These are phyloP conservation scores for Yamadazyma buinensis DNA, from an alignment of 1,139 yeast genomes.

Conservation along the genomic window DNA sequence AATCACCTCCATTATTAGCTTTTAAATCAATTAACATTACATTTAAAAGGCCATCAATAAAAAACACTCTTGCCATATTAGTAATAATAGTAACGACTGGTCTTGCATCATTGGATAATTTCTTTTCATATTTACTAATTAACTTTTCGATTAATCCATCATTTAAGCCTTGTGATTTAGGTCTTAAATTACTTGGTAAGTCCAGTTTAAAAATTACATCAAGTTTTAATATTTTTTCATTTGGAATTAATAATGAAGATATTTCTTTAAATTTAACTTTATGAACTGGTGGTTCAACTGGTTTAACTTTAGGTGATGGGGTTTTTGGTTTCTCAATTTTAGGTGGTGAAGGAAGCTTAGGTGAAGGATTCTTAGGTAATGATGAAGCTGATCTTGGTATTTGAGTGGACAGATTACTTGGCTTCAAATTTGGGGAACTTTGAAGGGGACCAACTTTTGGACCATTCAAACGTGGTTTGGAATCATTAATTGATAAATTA, in stretches of 20 bases:
- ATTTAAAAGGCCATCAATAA: conserved; percentile 33
- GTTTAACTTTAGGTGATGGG: conserved; percentile 6
- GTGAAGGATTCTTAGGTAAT: background rate
- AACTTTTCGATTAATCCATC: conserved; percentile 37
- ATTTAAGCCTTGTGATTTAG: conserved; percentile 24
- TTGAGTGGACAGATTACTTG: background rate
- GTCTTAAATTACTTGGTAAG: conserved; percentile 24
- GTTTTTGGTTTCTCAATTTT: conserved; percentile 6
- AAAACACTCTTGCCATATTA: conserved; percentile 41
- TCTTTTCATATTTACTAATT: conserved; percentile 35
- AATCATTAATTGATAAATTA: conserved; percentile 7
- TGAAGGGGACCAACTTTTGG: background rate
- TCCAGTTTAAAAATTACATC: conserved; percentile 39
- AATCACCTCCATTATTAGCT: conserved; percentile 53
- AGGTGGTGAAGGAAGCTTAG: background rate
- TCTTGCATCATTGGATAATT: conserved; percentile 30
- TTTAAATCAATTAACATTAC: conserved; percentile 44
- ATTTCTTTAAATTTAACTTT: conserved; percentile 32
- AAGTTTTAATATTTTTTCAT: conserved; percentile 42
- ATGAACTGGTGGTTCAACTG: conserved; percentile 1
- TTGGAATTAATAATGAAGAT: conserved; percentile 26
- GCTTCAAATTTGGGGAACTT: background rate
- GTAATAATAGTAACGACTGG: conserved; percentile 50
- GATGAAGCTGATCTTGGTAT: background rate
- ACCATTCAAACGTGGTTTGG: background rate